Evolutionary conservation across 1,284 basidiomycete species (phyloP).

Genomic region (Xerocomus alliaceus): DNA sequence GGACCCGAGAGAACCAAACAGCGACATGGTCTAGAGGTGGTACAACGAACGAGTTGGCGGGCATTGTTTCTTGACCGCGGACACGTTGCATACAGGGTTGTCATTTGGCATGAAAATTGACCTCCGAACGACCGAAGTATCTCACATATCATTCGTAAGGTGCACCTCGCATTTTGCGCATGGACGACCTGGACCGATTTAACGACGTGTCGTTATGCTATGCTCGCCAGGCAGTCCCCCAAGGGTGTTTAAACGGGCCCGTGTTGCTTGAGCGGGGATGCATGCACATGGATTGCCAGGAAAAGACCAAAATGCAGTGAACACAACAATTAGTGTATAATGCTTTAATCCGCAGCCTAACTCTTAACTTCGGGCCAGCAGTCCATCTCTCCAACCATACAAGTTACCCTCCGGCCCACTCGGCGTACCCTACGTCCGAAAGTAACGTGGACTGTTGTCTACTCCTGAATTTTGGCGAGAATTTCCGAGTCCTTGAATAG

Average conservation of each 20-base stretch:
- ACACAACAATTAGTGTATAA: slow-evolving; percentile 29
- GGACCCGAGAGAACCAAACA: neutral
- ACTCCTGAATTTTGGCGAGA: slow-evolving; percentile 96
- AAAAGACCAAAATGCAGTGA: slow-evolving; percentile 21
- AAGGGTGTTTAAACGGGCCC: neutral
- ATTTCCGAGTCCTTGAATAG: slow-evolving; percentile 97
- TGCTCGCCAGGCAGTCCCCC: neutral
- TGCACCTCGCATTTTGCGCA: slow-evolving; percentile 19
- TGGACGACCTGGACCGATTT: too few species aligned
- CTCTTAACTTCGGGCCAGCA: slow-evolving; percentile 11
- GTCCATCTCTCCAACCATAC: neutral
- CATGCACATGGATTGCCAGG: slow-evolving; percentile 30
- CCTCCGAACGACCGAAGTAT: neutral
- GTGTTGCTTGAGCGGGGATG: slow-evolving; percentile 37
- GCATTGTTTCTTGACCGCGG: neutral
- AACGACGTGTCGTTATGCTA: neutral
- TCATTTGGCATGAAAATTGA: slow-evolving; percentile 1
- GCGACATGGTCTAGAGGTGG: neutral
- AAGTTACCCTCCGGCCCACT: neutral
- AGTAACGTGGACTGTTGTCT: slow-evolving; percentile 31
- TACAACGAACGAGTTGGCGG: neutral
- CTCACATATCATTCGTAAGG: neutral
- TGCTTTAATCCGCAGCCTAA: slow-evolving; percentile 16
- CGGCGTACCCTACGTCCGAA: neutral
- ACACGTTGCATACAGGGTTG: slow-evolving; percentile 22